These are phyloP conservation scores for Mycosphaerella sp. DNA, from an alignment of 2,329 filamentous ascomycete species.

Conservation along the genomic window DNA sequence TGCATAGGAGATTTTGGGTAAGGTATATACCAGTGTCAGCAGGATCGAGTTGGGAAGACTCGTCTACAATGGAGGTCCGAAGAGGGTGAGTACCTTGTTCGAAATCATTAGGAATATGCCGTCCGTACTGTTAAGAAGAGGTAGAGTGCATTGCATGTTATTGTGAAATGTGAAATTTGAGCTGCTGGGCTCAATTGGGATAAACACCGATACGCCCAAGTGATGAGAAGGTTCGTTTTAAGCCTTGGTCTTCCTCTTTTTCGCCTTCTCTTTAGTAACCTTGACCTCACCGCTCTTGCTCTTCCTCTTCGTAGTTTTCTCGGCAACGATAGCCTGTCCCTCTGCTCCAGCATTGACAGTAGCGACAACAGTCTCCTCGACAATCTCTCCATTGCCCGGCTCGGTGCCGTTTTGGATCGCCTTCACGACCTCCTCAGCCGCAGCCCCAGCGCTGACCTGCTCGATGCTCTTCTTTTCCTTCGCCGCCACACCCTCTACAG, in stretches of 20 bases:
- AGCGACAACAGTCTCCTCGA: conserved; percentile 13
- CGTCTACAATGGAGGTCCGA: no score
- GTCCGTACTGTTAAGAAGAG: no score
- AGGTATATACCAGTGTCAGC: no score
- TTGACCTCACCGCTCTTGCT: conserved; percentile 12
- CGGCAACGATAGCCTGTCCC: conserved; percentile 8
- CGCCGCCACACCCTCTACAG: conserved; percentile 47
- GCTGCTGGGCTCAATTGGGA: no score
- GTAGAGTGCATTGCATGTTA: no score
- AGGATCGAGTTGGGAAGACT: no score
- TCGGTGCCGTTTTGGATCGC: conserved; percentile 9
- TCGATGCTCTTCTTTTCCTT: conserved; percentile 30
- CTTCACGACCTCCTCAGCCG: conserved; percentile 27
- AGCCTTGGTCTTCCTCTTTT: conserved; percentile 20
- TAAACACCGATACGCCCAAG: neutral
- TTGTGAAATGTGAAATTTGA: no score
- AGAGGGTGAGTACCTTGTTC: no score
- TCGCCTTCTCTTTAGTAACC: conserved; percentile 11
- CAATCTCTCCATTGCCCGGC: conserved; percentile 6
- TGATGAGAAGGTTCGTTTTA: neutral
- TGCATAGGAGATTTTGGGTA: no score
- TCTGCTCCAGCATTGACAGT: conserved; percentile 7
- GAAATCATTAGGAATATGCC: no score
- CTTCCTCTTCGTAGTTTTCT: conserved; percentile 21
- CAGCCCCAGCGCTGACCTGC: conserved; percentile 27